Evolutionary conservation across 208 protist genomes (phyloP), one percentile per base, ranked within the genome.

Genomic region (Acanthamoeba divionensis): DNA sequence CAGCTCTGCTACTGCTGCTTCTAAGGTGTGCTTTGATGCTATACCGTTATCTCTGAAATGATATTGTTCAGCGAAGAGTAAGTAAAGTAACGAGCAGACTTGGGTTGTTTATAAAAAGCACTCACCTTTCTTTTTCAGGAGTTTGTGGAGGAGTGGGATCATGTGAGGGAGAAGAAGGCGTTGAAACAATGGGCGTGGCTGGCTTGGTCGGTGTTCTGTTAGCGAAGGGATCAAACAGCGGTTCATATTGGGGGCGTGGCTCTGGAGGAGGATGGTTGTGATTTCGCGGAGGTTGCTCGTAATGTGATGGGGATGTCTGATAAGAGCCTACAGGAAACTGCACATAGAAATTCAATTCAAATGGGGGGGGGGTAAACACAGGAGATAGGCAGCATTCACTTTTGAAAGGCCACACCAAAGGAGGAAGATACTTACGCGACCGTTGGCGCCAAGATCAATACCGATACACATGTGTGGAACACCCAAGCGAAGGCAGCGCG

Each of bases 381-480:
- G n/a, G n/a, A n/a, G n/a, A n/a, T n/a, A n/a, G n/a, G n/a, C n/a
- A n/a, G n/a, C n/a, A n/a, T n/a, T n/a, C n/a, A n/a, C n/a, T n/a
- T n/a, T n/a, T n/a, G n/a, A n/a, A n/a, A n/a, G n/a, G n/a, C n/a
- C n/a, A n/a, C n/a, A n/a, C n/a, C n/a, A 29, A 44, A 73, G 21
- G 9, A 73, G n/a, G 65, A 73, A 54, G n/a, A n/a, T n/a, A n/a
- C 36, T 18, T 33, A 10, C 31, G 24, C 3, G 10, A 29, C 13
- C 29, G 54, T 12, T 24, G 1, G 24, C 12, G 9, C 71, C 71
- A 31, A 82, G 71, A 82, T 82, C 71, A 24, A 82, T 82, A 26
- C 71, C 71, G 4, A 82, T 60, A 52, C 71, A 82, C 71, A 82
- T 82, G 44, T 82, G 71, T 9, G 71, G 71, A 9, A 82, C 71